Evolutionary conservation across 2,329 filamentous ascomycete species (phyloP).

Genomic region (Aspergillus sp.): DNA sequence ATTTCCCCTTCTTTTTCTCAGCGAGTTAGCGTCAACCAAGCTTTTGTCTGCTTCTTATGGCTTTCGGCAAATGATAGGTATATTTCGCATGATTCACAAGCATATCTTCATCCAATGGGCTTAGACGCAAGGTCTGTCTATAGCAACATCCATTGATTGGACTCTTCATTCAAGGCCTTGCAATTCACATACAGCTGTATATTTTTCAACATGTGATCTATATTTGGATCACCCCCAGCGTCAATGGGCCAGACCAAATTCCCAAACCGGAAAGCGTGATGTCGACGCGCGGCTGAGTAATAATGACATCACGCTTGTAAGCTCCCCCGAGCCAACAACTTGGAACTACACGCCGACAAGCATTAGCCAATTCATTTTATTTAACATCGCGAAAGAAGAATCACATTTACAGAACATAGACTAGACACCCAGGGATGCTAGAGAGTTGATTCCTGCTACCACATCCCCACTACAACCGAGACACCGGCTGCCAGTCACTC

Average conservation of each 20-base stretch:
- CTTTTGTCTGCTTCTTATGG: not conserved
- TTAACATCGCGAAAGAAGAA: not conserved
- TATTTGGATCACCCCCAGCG: not conserved
- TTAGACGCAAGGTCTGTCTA: not conserved
- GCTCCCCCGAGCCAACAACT: not conserved
- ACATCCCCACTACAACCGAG: not conserved
- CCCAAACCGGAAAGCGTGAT: not conserved
- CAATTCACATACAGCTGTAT: too few species aligned
- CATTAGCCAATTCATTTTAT: not conserved
- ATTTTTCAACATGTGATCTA: not conserved
- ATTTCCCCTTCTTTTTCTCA: not conserved
- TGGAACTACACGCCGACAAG: not conserved
- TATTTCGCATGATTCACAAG: not conserved
- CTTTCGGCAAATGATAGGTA: not conserved
- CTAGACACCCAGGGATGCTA: not conserved
- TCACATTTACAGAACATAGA: not conserved
- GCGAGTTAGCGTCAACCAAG: not conserved
- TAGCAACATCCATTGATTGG: not conserved
- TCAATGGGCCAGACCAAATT: not conserved
- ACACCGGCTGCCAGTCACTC: not conserved
- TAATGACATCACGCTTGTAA: conserved; percentile 6
- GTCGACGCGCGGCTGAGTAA: conserved; percentile 7
- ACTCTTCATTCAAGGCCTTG: not conserved
- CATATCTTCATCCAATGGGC: not conserved
- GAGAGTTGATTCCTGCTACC: not conserved